Evolutionary conservation across 2,329 filamentous ascomycete species (phyloP).

Genomic region (Xylariaceae sp.): DNA sequence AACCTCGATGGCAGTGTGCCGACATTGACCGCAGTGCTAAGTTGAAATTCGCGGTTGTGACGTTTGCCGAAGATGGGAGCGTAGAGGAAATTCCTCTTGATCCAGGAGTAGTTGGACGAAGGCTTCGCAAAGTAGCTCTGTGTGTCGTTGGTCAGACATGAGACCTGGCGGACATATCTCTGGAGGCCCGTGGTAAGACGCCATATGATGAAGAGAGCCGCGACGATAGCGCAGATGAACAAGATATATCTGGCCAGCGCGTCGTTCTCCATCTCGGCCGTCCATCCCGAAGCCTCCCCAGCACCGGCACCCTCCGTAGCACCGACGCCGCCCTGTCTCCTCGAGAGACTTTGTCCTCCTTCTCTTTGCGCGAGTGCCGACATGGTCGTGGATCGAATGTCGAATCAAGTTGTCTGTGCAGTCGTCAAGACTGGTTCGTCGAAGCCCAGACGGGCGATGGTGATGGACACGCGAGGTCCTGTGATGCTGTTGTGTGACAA

Average conservation of each 20-base stretch:
- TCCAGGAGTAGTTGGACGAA: conserved; percentile 42
- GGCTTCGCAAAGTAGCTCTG: conserved; percentile 71
- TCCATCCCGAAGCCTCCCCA: conserved; percentile 26
- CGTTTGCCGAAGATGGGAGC: conserved; percentile 67
- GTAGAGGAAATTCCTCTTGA: conserved; percentile 61
- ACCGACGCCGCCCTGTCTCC: conserved; percentile 9
- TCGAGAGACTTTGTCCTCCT: not conserved
- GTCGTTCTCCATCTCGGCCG: conserved; percentile 37
- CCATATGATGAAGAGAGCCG: conserved; percentile 59
- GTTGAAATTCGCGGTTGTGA: conserved; percentile 67
- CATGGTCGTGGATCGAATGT: too few relatives aligned
- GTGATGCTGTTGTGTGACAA: too few relatives aligned
- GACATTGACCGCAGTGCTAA: conserved; percentile 60
- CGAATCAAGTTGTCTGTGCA: too few relatives aligned
- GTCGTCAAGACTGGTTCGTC: too few relatives aligned
- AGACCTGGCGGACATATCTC: conserved; percentile 64
- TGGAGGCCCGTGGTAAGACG: conserved; percentile 52
- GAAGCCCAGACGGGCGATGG: too few relatives aligned
- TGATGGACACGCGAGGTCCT: too few relatives aligned
- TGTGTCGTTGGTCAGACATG: conserved; percentile 69
- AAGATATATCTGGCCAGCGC: conserved; percentile 54
- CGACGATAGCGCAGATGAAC: conserved; percentile 56
- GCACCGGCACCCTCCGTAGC: conserved; percentile 12
- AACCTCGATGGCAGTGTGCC: conserved; percentile 75
- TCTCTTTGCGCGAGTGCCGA: too few relatives aligned